Evolutionary conservation across 805 yeast species (phyloP).

Genomic region (Tetrapisispora pingtungensis): DNA sequence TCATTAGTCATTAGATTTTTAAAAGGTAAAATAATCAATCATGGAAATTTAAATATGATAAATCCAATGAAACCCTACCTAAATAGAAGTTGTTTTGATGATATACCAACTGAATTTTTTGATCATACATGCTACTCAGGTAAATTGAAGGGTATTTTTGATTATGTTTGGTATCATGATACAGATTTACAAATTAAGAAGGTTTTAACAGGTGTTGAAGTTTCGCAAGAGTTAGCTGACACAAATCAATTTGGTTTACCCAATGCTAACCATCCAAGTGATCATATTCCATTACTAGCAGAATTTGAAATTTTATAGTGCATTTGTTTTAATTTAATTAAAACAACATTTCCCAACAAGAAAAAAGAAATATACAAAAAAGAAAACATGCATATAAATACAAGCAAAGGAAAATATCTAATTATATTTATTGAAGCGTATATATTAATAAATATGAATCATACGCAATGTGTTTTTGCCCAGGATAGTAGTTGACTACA

Average conservation of each 20-base stretch:
- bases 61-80: slow-evolving; percentile 27
- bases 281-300: slow-evolving; percentile 36
- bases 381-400: no score
- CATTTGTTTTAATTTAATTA: background rate
- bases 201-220: slow-evolving; percentile 40
- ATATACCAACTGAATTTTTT: slow-evolving; percentile 23
- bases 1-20: slow-evolving; percentile 41
- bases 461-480: no score
- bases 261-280: slow-evolving; percentile 49
- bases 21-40: slow-evolving; percentile 26
- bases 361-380: no score
- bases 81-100: slow-evolving; percentile 27
- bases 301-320: slow-evolving; percentile 23
- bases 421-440: no score
- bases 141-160: slow-evolving; percentile 43
- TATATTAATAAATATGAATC: no score
- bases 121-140: slow-evolving; percentile 40
- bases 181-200: slow-evolving; percentile 32
- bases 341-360: no score
- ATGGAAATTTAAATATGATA: slow-evolving; percentile 21
- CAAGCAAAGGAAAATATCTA: no score
- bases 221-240: slow-evolving; percentile 18
- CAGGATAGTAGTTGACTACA: no score
- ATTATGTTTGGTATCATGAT: slow-evolving; percentile 46
- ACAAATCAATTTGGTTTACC: slow-evolving; percentile 38